These are phyloP conservation scores for Citrus sinensis DNA, from an alignment of 345 rosid species.

Conservation along the genomic window DVS_A1.0 CM039168.1:477501-478000, in stretches of 20 bases:
- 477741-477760: not conserved
- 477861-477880: conserved; percentile 36
- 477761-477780: not conserved
- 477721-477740: not conserved
- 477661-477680: not conserved
- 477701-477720: not conserved
- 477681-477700: not conserved
- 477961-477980: conserved; percentile 27
- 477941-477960: conserved; percentile 5
- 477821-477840: conserved; percentile 32
- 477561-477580: not conserved
- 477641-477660: not conserved
- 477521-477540: not conserved
- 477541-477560: not conserved
- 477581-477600: not conserved
- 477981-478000: conserved; percentile 29
- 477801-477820: not conserved
- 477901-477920: conserved; percentile 42
- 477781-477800: not conserved
- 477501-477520: not conserved
- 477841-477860: conserved; percentile 42
- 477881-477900: conserved; percentile 43
- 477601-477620: not conserved
- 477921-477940: conserved; percentile 23
- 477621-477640: not conserved